A percentile compares a stretch with the other conserved stretches of the same genome.
phyloP scores from a whole-genome alignment of 2,329 filamentous ascomycete species.

The Diaporthe eres region DNA sequence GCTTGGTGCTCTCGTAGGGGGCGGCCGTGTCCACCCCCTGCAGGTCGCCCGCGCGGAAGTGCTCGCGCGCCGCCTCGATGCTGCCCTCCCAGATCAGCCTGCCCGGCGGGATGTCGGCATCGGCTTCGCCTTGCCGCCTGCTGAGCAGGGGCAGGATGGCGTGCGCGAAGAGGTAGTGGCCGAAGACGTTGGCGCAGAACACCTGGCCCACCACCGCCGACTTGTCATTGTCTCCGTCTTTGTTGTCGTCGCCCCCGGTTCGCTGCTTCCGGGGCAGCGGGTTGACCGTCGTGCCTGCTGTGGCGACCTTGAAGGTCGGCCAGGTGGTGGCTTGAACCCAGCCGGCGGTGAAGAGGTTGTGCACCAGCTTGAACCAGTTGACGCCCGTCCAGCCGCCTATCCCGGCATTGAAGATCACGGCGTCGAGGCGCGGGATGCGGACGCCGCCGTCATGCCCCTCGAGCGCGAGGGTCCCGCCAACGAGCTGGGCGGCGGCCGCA shows the following conservation, averaged over 20 bases:
- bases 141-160: slow-evolving; percentile 82
- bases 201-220: slow-evolving; percentile 78
- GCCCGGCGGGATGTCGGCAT: slow-evolving; percentile 61
- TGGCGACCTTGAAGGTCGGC: slow-evolving; percentile 81
- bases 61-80: slow-evolving; percentile 73
- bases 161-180: slow-evolving; percentile 92
- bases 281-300: slow-evolving; percentile 60
- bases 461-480: slow-evolving; percentile 59
- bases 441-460: slow-evolving; percentile 58
- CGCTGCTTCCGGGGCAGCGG: slow-evolving; percentile 61
- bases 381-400: slow-evolving; percentile 89
- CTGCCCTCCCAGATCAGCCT: slow-evolving; percentile 91
- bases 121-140: slow-evolving; percentile 52
- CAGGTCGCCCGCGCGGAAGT: slow-evolving; percentile 78
- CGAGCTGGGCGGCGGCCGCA: slow-evolving; percentile 61
- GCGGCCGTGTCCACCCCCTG: slow-evolving; percentile 75
- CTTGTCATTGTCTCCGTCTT: slow-evolving; percentile 46
- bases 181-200: slow-evolving; percentile 94
- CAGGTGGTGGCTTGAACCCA: slow-evolving; percentile 79
- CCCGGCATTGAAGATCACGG: slow-evolving; percentile 87
- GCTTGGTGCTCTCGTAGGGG: slow-evolving; percentile 90
- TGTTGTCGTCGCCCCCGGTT: not conserved
- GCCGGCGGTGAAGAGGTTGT: slow-evolving; percentile 69
- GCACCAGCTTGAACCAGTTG: slow-evolving; percentile 74
- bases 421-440: slow-evolving; percentile 79